A percentile compares a stretch with the other conserved stretches of the same genome.
phyloP scores from a whole-genome alignment of 306 rosid species.

The Pterocarpus macrocarpus region DNA sequence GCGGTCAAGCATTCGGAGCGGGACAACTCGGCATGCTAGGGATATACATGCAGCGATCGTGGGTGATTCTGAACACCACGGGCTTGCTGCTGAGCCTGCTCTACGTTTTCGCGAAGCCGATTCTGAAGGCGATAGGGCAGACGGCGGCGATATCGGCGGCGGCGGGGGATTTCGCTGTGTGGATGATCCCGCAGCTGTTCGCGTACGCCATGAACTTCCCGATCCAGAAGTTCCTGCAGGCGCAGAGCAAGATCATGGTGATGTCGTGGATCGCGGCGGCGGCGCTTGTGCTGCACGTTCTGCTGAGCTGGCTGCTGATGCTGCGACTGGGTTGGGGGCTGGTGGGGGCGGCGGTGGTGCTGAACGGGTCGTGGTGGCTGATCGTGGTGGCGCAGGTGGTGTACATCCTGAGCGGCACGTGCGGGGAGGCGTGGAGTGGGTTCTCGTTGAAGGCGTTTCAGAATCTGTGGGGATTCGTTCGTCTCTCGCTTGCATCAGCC shows the following conservation, averaged over 20 bases:
- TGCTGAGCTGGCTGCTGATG: constrained; percentile 83
- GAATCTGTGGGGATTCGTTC: constrained; percentile 72
- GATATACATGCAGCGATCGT: constrained; percentile 87
- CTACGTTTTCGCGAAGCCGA: constrained; percentile 65
- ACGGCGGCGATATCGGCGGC: constrained; percentile 70
- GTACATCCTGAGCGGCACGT: constrained; percentile 68
- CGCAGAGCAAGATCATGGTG: constrained; percentile 91
- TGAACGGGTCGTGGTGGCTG: constrained; percentile 82
- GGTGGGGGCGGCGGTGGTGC: constrained; percentile 77
- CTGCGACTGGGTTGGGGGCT: constrained; percentile 71
- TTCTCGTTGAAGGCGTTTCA: constrained; percentile 79
- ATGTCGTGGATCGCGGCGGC: constrained; percentile 80
- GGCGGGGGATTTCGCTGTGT: constrained; percentile 74
- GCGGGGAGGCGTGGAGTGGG: constrained; percentile 82
- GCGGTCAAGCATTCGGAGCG: constrained; percentile 92
- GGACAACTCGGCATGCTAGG: constrained; percentile 86
- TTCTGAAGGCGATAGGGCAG: constrained; percentile 71
- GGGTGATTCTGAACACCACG: constrained; percentile 72
- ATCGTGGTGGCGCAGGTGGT: constrained; percentile 68
- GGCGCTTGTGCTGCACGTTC: constrained; percentile 65
- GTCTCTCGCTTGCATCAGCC: constrained; percentile 80
- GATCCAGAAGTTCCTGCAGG: constrained; percentile 77
- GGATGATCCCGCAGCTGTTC: constrained; percentile 92
- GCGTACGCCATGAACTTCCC: constrained; percentile 89
- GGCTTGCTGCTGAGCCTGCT: constrained; percentile 52